Base-by-base conservation (phyloP, 257 asterid genomes). In the Eucommia ulmoides region DNA sequence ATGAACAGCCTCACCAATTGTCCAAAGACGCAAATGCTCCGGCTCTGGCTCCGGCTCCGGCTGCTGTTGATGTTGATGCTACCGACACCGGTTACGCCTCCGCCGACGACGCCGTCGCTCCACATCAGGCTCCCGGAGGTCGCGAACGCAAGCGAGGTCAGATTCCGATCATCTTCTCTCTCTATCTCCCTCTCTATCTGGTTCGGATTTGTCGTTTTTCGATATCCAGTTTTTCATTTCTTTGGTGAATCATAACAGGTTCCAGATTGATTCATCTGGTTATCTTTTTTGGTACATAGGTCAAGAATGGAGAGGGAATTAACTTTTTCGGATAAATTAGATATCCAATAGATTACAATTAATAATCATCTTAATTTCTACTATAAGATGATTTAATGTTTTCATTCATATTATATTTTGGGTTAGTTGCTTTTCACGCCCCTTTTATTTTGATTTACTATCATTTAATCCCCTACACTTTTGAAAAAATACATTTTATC, bases 1-100 rank as follows among this genome's bases (percentile, higher is more conserved):
- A 58, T 29, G 63, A 58, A 20, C 50, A 49, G 1, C 63, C 63
- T 29, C 33, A 49, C 50, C 7, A 20, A 22, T n/a, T n/a, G n/a
- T n/a, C n/a, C n/a, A n/a, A n/a, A n/a, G n/a, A n/a, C n/a, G n/a
- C n/a, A n/a, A n/a, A n/a, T n/a, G n/a, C n/a, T n/a, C n/a, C n/a
- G n/a, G n/a, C n/a, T n/a, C n/a, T n/a, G n/a, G 50, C 26, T 18
- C 45, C 56, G 1, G 12, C 25, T 15, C 49, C 49, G 38, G 51
- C 42, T 14, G 55, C 33, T 22, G 50, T 21, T 20, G 63, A 2
- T 38, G 9, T 16, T 42, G 21, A 6, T 42, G 3, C 48, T 0
- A 21, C 48, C 48, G 48, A 33, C 1, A 56, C 41, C 18, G 41
- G 38, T 2, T 49, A 22, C 23, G 46, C 55, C 11, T 35, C 63